Conservation (phyloP, 805 yeast species). For the Candida manassasensis region DNA sequence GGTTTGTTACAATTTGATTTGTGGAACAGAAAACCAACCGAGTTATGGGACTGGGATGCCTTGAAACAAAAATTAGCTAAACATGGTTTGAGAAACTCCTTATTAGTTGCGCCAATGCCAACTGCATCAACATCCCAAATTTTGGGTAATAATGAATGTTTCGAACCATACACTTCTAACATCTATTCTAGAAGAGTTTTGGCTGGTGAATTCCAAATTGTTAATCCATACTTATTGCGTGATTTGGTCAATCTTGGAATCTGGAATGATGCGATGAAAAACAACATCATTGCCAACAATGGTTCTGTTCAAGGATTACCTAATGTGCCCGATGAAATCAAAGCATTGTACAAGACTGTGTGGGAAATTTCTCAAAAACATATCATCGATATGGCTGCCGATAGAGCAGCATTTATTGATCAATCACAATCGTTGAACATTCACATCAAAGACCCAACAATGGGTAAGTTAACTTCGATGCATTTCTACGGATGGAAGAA, state of each 20-base stretch:
- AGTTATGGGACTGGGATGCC: constrained; percentile 56
- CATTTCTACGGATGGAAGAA: constrained; percentile 99
- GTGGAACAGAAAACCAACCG: constrained; percentile 57
- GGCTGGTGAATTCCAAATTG: constrained; percentile 62
- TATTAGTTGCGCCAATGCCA: constrained; percentile 63
- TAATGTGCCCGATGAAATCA: constrained; percentile 50
- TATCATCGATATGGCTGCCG: constrained; percentile 63
- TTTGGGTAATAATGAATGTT: constrained; percentile 58
- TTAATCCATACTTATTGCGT: constrained; percentile 53
- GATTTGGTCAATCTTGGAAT: constrained; percentile 56
- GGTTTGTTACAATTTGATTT: constrained; percentile 54
- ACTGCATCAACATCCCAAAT: constrained; percentile 65
- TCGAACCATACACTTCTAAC: constrained; percentile 60
- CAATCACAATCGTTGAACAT: constrained; percentile 94
- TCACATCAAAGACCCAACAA: constrained; percentile 83
- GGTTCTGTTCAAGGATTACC: constrained; percentile 56
- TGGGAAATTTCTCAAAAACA: constrained; percentile 60
- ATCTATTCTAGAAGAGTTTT: constrained; percentile 59
- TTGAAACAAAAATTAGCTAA: constrained; percentile 45
- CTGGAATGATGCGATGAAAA: constrained; percentile 56
- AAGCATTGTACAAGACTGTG: constrained; percentile 53
- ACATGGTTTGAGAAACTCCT: constrained; percentile 54
- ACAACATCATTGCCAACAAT: constrained; percentile 50
- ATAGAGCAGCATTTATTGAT: constrained; percentile 75
- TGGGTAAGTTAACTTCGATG: constrained; percentile 96